Percentiles rank a stretch among this genome's conserved stretches.
These are phyloP conservation scores for Ceratobasidium sp. DNA, from an alignment of 1,284 basidiomycete species.

Conservation along the genomic window DNA sequence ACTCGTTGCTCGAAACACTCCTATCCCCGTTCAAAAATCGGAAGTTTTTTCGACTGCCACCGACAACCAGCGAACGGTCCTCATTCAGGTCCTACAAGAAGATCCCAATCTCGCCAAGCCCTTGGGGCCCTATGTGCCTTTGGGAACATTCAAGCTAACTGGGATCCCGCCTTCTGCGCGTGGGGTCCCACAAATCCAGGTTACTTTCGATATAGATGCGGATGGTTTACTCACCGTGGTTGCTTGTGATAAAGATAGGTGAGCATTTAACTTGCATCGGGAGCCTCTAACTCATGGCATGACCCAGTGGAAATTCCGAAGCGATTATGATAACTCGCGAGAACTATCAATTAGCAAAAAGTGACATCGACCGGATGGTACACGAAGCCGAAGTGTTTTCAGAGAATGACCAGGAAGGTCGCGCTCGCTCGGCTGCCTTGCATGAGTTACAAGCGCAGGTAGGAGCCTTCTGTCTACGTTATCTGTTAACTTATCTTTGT, in stretches of 20 bases:
- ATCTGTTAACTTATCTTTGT: not conserved
- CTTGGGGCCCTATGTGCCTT: conserved; percentile 65
- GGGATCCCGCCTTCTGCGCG: conserved; percentile 81
- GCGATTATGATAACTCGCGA: conserved; percentile 90
- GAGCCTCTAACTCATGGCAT: not conserved
- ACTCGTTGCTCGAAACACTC: conserved; percentile 70
- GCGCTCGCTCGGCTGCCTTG: conserved; percentile 89
- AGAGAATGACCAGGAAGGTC: conserved; percentile 85
- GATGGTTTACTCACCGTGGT: conserved; percentile 63
- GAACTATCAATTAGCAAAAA: conserved; percentile 71
- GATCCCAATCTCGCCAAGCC: conserved; percentile 75
- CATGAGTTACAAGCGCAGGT: conserved; percentile 83
- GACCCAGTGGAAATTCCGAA: conserved; percentile 80
- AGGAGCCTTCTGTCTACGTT: not conserved
- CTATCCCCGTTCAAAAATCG: conserved; percentile 73
- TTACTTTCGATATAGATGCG: conserved; percentile 66
- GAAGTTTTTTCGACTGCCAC: conserved; percentile 72
- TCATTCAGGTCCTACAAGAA: conserved; percentile 89
- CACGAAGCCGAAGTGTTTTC: conserved; percentile 92
- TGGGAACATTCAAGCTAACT: conserved; percentile 70
- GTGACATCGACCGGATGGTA: conserved; percentile 91
- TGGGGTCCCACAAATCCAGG: conserved; percentile 67
- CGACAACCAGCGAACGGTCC: conserved; percentile 66
- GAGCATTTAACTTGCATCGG: not conserved
- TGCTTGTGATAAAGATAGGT: conserved; percentile 77